Percentiles rank a stretch among this genome's conserved stretches.
Evolutionary conservation across 768 basidiomycete species (phyloP).

Genomic region (Mycena polygramma): DNA sequence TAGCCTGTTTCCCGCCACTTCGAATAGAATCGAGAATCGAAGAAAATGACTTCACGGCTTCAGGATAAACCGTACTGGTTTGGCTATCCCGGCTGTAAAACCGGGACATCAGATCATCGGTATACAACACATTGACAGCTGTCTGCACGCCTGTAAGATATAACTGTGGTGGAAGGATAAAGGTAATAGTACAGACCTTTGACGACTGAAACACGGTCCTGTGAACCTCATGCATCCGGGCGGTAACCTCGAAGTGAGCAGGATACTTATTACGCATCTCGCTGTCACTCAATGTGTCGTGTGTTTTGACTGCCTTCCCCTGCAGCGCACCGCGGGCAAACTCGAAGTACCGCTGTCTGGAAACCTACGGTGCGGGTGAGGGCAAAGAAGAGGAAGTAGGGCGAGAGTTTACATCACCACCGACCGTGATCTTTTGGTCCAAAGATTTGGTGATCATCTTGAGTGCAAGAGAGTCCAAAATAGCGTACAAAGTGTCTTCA

Average conservation of each 20-base stretch:
- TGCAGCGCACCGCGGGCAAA: background rate
- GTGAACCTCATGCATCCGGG: background rate
- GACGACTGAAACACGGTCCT: background rate
- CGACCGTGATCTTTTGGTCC: background rate
- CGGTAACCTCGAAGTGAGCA: background rate
- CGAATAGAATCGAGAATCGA: conserved; percentile 11
- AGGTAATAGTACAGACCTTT: background rate
- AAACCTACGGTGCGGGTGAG: background rate
- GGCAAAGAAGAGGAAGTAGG: background rate
- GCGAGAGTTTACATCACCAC: background rate
- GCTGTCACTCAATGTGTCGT: no score
- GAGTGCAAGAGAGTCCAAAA: background rate
- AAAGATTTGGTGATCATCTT: background rate
- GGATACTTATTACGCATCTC: background rate
- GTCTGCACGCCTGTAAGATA: background rate
- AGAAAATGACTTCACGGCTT: conserved; percentile 5
- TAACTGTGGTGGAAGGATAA: background rate
- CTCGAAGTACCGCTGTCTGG: background rate
- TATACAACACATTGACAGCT: conserved; percentile 6
- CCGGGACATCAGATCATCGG: conserved; percentile 16
- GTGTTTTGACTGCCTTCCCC: background rate
- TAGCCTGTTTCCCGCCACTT: background rate
- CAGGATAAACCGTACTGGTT: background rate
- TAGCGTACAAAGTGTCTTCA: background rate
- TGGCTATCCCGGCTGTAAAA: background rate